A percentile compares a stretch with the other conserved stretches of the same genome.
These are phyloP conservation scores for Rhizophora apiculata DNA, from an alignment of 345 rosid species.

Conservation along the genomic window DNA sequence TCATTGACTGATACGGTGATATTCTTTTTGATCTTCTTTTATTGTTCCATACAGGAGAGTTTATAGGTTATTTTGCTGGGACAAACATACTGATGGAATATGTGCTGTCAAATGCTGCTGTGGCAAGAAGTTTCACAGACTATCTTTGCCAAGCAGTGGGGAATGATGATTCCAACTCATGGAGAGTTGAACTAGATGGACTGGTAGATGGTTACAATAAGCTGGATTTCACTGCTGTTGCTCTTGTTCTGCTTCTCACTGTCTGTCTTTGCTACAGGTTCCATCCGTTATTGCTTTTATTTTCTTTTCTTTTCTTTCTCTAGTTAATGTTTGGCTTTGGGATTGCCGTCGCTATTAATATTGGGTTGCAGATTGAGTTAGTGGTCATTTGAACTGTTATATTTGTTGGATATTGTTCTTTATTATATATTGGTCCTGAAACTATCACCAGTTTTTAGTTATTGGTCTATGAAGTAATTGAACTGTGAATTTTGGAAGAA, in stretches of 20 bases:
- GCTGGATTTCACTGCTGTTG: conserved; percentile 83
- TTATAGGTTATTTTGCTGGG: conserved; percentile 85
- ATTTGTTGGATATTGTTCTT: neutral
- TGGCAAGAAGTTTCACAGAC: conserved; percentile 83
- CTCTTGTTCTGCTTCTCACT: conserved; percentile 77
- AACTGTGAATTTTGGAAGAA: conserved; percentile 29
- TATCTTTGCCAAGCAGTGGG: conserved; percentile 71
- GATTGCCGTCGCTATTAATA: conserved; percentile 10
- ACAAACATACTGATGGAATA: conserved; percentile 86
- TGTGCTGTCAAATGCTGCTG: conserved; percentile 92
- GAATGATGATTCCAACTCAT: conserved; percentile 41
- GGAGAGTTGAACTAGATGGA: conserved; percentile 74
- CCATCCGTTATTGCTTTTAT: conserved; percentile 5
- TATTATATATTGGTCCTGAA: neutral
- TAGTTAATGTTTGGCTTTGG: neutral
- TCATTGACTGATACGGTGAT: conserved; percentile 8
- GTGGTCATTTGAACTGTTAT: conserved; percentile 17
- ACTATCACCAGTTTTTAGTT: neutral
- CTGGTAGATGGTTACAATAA: conserved; percentile 58
- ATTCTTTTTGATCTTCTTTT: conserved; percentile 1
- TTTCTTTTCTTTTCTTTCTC: neutral
- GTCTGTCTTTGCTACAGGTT: conserved; percentile 84
- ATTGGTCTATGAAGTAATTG: conserved; percentile 9
- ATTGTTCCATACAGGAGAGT: conserved; percentile 52
- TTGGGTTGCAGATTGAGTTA: neutral